Evolutionary conservation across 1,139 yeast species (phyloP).

Genomic region (Hyphopichia pseudoburtonii): DNA sequence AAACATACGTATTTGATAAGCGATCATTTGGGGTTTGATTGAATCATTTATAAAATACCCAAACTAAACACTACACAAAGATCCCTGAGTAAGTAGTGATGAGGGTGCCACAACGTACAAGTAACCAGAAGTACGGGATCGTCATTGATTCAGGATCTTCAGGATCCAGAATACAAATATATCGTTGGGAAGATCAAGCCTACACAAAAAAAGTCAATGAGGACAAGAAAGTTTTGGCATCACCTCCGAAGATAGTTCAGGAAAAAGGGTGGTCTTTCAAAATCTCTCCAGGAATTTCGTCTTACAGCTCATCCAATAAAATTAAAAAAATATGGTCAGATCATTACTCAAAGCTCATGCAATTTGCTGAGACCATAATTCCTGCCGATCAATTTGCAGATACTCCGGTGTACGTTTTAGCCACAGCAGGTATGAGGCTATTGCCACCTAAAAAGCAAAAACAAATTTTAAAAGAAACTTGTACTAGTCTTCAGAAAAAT

Average conservation of each 20-base stretch:
- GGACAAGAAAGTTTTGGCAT: slow-evolving; percentile 29
- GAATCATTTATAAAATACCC: no score
- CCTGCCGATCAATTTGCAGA: slow-evolving; percentile 52
- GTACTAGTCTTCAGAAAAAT: slow-evolving; percentile 46
- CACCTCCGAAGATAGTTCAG: slow-evolving; percentile 65
- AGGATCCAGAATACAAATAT: slow-evolving; percentile 73
- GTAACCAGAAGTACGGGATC: slow-evolving; percentile 53
- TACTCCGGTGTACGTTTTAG: slow-evolving; percentile 72
- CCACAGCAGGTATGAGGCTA: slow-evolving; percentile 84
- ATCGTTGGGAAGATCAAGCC: slow-evolving; percentile 59
- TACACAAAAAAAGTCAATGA: slow-evolving; percentile 17
- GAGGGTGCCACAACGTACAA: slow-evolving; percentile 8
- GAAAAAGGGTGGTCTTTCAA: slow-evolving; percentile 61
- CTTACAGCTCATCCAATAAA: slow-evolving; percentile 42
- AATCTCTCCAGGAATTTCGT: slow-evolving; percentile 69
- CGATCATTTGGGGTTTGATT: no score
- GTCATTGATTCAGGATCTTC: slow-evolving; percentile 83
- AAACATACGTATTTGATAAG: background rate
- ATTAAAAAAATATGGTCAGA: slow-evolving; percentile 55
- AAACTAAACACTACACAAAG: background rate
- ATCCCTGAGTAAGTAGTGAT: slow-evolving; percentile 3
- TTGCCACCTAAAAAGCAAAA: slow-evolving; percentile 48
- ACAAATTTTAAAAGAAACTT: slow-evolving; percentile 50
- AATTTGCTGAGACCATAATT: slow-evolving; percentile 58
- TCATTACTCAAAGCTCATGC: slow-evolving; percentile 56